phyloP scores from a whole-genome alignment of 2,329 filamentous ascomycete species.

The Emergomyces pasteurianus region DNA sequence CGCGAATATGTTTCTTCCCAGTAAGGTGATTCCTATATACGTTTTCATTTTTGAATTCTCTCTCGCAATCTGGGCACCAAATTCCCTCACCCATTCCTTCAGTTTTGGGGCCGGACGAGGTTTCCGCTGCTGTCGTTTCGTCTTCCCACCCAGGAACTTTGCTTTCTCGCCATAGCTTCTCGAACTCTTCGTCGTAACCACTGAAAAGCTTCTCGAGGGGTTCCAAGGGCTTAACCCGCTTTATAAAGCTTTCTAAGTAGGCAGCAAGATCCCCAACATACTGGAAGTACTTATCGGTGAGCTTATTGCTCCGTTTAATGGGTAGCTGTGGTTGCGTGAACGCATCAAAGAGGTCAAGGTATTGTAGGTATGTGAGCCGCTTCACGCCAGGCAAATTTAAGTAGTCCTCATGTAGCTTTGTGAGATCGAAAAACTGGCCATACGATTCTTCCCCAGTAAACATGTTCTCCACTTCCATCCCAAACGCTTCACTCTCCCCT shows the following conservation, averaged over 20 bases:
- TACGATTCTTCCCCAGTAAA: constrained; percentile 95
- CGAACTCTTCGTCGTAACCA: constrained; percentile 73
- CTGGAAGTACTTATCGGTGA: constrained; percentile 84
- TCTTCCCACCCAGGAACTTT: constrained; percentile 67
- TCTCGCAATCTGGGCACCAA: constrained; percentile 87
- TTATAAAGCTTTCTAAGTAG: constrained; percentile 83
- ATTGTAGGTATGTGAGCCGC: constrained; percentile 80
- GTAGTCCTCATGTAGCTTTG: constrained; percentile 71
- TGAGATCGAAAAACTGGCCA: constrained; percentile 85
- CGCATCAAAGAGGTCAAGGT: constrained; percentile 79
- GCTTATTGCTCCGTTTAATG: constrained; percentile 69
- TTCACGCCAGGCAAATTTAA: constrained; percentile 82
- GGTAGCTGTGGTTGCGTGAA: constrained; percentile 64
- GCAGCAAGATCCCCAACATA: constrained; percentile 70
- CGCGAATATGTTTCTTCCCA: constrained; percentile 87
- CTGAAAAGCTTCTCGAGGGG: constrained; percentile 67
- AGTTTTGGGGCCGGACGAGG: constrained; percentile 33
- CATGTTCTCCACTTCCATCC: constrained; percentile 69
- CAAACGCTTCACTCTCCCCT: constrained; percentile 51
- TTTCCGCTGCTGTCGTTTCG: constrained; percentile 33
- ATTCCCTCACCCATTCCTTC: constrained; percentile 55
- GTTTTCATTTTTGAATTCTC: constrained; percentile 90
- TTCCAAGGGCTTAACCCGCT: constrained; percentile 71
- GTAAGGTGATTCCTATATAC: constrained; percentile 82
- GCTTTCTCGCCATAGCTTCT: constrained; percentile 67